A percentile compares a stretch with the other conserved stretches of the same genome.
phyloP scores from a whole-genome alignment of 345 rosid species.

The Diplotaxis tenuifolia region DNA sequence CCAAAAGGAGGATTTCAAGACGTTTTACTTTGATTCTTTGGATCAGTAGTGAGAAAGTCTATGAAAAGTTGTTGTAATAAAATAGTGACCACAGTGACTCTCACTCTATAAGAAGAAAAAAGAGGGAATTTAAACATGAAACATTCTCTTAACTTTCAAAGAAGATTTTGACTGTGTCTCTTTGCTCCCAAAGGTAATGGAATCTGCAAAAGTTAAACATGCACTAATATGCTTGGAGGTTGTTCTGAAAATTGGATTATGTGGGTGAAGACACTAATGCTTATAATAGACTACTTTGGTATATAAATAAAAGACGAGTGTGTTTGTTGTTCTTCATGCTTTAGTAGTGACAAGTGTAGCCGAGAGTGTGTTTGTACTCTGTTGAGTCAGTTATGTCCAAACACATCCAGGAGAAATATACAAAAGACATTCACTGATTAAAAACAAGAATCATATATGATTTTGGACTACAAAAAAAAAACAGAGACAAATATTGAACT shows the following conservation, averaged over 20 bases:
- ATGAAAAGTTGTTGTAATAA: not conserved
- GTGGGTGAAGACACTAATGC: no score
- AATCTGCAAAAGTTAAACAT: not conserved
- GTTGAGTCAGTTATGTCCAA: not conserved
- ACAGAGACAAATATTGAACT: not conserved
- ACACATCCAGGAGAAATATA: no score
- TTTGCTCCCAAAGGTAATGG: not conserved
- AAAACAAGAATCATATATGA: no score
- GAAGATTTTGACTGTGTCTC: not conserved
- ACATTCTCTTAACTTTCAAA: not conserved
- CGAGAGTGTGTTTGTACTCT: not conserved
- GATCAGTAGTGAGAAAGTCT: not conserved
- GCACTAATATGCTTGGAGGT: no score
- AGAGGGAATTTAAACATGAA: not conserved
- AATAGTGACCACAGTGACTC: not conserved
- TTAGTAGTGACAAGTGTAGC: no score
- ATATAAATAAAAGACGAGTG: no score
- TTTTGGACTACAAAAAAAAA: no score
- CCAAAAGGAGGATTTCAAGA: constrained; percentile 3
- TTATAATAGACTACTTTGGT: no score
- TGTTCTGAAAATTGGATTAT: no score
- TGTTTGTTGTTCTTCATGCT: no score
- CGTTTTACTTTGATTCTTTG: constrained; percentile 18
- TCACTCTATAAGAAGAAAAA: not conserved
- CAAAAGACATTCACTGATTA: no score